Percentiles rank a stretch among this genome's conserved stretches.
phyloP scores from a whole-genome alignment of 2,329 filamentous ascomycete species.

The Didymella exigua region DNA sequence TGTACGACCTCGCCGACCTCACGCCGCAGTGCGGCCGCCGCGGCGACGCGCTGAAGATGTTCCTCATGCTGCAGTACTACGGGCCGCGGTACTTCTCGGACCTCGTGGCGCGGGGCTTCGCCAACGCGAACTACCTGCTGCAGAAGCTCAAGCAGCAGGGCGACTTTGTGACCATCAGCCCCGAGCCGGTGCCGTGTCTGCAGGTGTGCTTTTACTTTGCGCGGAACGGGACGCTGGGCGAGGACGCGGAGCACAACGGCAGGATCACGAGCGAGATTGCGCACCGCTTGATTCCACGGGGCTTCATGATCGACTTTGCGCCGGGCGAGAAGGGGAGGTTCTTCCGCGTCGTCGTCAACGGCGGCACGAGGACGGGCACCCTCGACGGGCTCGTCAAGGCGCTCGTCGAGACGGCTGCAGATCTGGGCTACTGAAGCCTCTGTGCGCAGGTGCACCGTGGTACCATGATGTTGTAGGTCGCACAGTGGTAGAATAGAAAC shows the following conservation, averaged over 20 bases:
- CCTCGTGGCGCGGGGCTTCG: slow-evolving; percentile 71
- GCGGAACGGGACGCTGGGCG: slow-evolving; percentile 58
- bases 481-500: too few relatives aligned
- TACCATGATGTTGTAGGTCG: too few relatives aligned
- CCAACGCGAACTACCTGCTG: slow-evolving; percentile 72
- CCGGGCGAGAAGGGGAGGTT: slow-evolving; percentile 68
- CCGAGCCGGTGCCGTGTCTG: slow-evolving; percentile 76
- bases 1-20: slow-evolving; percentile 90
- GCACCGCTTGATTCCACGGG: slow-evolving; percentile 59
- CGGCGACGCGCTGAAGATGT: slow-evolving; percentile 85
- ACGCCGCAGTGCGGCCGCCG: slow-evolving; percentile 91
- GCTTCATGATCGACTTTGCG: slow-evolving; percentile 74
- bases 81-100: slow-evolving; percentile 73
- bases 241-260: slow-evolving; percentile 57
- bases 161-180: slow-evolving; percentile 73
- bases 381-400: slow-evolving; percentile 67
- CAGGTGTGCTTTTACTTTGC: slow-evolving; percentile 95
- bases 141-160: slow-evolving; percentile 59
- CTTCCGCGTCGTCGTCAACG: slow-evolving; percentile 72
- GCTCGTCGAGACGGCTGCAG: slow-evolving; percentile 56
- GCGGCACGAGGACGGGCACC: slow-evolving; percentile 63
- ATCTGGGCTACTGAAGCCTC: slow-evolving; percentile 35
- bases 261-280: slow-evolving; percentile 62
- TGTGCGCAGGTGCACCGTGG: too few relatives aligned
- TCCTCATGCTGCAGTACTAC: slow-evolving; percentile 88